Conservation (phyloP, 257 asterid species). For the Sherardia arvensis region DNA sequence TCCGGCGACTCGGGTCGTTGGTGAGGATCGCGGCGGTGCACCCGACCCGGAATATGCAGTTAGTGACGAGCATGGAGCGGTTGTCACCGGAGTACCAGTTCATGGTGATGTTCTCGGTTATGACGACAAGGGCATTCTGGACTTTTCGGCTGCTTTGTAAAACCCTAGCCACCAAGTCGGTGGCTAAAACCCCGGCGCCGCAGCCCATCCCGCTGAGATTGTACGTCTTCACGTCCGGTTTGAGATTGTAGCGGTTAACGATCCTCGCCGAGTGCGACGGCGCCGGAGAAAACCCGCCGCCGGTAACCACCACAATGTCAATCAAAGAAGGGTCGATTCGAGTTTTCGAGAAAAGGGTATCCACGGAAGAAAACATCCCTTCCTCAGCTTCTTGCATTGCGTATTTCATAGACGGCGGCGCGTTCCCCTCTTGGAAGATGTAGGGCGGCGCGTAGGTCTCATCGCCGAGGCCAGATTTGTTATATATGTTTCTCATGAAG, state of each 20-base stretch:
- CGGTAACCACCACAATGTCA: constrained; percentile 43
- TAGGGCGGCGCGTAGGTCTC: constrained; percentile 60
- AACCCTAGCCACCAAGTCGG: constrained; percentile 56
- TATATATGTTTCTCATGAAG: constrained; percentile 45
- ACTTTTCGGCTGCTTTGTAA: constrained; percentile 26
- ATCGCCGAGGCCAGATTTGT: constrained; percentile 54
- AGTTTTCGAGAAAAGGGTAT: constrained; percentile 41
- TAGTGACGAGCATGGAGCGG: constrained; percentile 61
- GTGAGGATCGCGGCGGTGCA: constrained; percentile 49
- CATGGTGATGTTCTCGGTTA: constrained; percentile 43
- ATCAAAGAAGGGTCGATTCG: constrained; percentile 21
- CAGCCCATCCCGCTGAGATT: constrained; percentile 76
- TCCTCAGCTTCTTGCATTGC: constrained; percentile 57
- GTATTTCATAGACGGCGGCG: constrained; percentile 25
- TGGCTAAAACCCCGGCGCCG: constrained; percentile 44
- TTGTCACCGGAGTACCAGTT: constrained; percentile 57
- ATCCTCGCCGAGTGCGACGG: constrained; percentile 54
- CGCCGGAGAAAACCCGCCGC: constrained; percentile 47
- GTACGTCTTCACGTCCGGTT: constrained; percentile 48
- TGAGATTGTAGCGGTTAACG: constrained; percentile 40
- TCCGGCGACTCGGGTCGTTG: constrained; percentile 30
- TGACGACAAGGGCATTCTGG: constrained; percentile 49
- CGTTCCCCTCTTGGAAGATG: constrained; percentile 29
- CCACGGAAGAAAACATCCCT: constrained; percentile 46
- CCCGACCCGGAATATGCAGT: constrained; percentile 61